phyloP scores from a whole-genome alignment of 441 rosid species.

The Populus hybrid region DNA sequence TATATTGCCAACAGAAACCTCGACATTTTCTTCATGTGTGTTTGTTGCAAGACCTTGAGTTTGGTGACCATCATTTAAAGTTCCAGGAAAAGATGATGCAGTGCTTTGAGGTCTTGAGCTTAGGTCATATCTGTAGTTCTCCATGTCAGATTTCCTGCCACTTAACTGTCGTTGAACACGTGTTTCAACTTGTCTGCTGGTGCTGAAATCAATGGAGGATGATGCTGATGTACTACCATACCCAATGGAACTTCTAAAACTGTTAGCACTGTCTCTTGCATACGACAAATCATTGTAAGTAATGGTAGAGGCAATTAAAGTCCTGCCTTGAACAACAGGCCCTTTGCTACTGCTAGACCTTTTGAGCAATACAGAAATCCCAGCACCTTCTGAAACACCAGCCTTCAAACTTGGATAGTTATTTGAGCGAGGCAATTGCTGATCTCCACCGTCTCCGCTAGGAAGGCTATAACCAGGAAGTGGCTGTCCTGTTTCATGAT shows the following conservation, averaged over 20 bases:
- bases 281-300: constrained; percentile 70
- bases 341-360: constrained; percentile 85
- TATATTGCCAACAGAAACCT: constrained; percentile 34
- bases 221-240: constrained; percentile 78
- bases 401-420: constrained; percentile 35
- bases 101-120: constrained; percentile 60
- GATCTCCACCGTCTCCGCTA: constrained; percentile 33
- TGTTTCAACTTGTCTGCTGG: constrained; percentile 59
- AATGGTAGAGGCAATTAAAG: constrained; percentile 43
- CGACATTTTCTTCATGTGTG: constrained; percentile 39
- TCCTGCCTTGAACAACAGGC: constrained; percentile 64
- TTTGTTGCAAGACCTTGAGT: constrained; percentile 46
- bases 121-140: constrained; percentile 55
- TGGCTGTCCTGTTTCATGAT: constrained; percentile 39
- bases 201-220: constrained; percentile 76
- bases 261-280: constrained; percentile 58
- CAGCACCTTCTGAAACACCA: constrained; percentile 53
- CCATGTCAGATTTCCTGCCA: constrained; percentile 68
- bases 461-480: constrained; percentile 32
- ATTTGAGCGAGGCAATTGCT: constrained; percentile 31
- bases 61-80: constrained; percentile 47
- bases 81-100: constrained; percentile 55
- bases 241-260: constrained; percentile 84
- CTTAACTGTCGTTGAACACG: constrained; percentile 68
- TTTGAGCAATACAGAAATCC: constrained; percentile 66